Evolutionary conservation across 208 protist species (phyloP), one percentile per base, ranked within the genome.

Genomic region (Crithidia expoeki): DNA sequence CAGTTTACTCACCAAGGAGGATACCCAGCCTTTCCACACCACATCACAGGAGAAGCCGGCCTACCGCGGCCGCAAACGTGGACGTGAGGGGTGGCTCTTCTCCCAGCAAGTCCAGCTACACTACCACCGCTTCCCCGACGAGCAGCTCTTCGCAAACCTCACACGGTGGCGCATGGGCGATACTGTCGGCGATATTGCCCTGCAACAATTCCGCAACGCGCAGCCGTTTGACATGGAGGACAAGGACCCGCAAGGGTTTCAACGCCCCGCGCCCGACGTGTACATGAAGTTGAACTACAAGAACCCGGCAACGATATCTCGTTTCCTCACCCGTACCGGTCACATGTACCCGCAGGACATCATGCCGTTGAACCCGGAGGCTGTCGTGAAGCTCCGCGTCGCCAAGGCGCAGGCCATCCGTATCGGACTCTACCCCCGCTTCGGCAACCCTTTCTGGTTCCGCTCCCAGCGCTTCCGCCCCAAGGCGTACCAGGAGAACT

Each of bases 281-380:
- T 97, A 95, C 77, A 97, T 97, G 93, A 97, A 97, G 79, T 80
- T 97, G 16, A 94, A 97, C 74, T 94, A 97, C 80, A 97, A 97
- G 68, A 97, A 97, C 71, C 93, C 93, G 0, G 88, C 87, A 28
- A 94, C 88, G 52, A 92, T 97, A 40, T 94, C 86, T 1, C 90
- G 87, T 51, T 97, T 95, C 71, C 75, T 95, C 25, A 95, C 90
- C 10, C 88, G 89, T 53, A 94, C 90, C 5, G 93, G 93, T 0
- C 90, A 94, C 80, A 92, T 94, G 81, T 97, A 95, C 75, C 81
- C 93, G 36, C 83, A 89, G 59, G 88, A 94, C 56, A 93, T 95
- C 76, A 78, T 94, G 72, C 88, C 89, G 4, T 46, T 97, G 38
- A 85, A 95, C 70, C 88, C 93, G 4, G 93, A 94, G 79, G 93